Percentiles rank a stretch among this genome's conserved stretches.
phyloP scores from a whole-genome alignment of 306 rosid species.

The Crotalaria pallida region DNA sequence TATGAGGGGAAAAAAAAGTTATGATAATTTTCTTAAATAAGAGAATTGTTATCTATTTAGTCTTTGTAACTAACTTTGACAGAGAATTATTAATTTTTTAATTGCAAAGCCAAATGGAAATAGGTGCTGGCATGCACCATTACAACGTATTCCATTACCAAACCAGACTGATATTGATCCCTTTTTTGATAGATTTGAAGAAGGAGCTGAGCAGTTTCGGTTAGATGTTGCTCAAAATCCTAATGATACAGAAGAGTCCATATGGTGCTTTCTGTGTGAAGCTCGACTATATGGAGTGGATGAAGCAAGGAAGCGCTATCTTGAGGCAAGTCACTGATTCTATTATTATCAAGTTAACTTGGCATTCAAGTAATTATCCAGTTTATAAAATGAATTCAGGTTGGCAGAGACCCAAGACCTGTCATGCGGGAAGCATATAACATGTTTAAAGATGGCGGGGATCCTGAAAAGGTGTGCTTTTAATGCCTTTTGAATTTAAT shows the following conservation, averaged over 20 bases:
- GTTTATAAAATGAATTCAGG: constrained; percentile 46
- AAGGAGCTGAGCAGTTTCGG: constrained; percentile 91
- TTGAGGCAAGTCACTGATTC: constrained; percentile 48
- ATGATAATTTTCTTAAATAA: not conserved
- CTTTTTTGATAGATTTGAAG: constrained; percentile 53
- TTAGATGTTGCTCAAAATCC: constrained; percentile 93
- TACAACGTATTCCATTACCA: not conserved
- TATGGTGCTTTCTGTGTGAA: constrained; percentile 93
- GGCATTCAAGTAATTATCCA: not conserved
- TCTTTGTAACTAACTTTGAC: not conserved
- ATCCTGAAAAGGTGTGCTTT: constrained; percentile 66
- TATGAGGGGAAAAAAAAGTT: not conserved
- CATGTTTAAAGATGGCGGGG: constrained; percentile 84
- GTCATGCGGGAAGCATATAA: constrained; percentile 73
- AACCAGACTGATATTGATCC: constrained; percentile 6
- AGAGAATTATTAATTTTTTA: not conserved
- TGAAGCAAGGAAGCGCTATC: constrained; percentile 74
- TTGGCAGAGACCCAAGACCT: constrained; percentile 74
- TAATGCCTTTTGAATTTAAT: not conserved
- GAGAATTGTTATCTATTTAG: not conserved
- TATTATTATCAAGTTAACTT: not conserved
- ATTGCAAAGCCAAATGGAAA: not conserved
- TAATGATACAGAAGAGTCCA: constrained; percentile 90
- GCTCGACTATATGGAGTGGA: constrained; percentile 76
- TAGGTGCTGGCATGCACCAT: not conserved